Evolutionary conservation across 2,329 filamentous ascomycete genomes (phyloP), one percentile per base, ranked within the genome.

Genomic region (Sclerotinia nivalis): DNA sequence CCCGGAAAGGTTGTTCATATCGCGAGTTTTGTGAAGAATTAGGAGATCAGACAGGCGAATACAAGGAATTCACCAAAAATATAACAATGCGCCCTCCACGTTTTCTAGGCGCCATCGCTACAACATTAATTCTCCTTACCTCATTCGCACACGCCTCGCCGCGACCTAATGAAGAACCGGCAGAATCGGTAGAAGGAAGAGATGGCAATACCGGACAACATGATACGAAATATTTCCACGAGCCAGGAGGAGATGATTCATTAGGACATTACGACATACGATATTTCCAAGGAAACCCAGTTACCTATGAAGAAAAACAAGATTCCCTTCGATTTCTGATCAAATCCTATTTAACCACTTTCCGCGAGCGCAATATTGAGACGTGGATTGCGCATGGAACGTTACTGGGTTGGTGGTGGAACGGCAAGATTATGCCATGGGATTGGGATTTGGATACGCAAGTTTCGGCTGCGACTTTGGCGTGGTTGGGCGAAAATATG

Each of bases 361-460:
- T 92, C 79, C 82, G 83, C 58, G 82, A 86, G 25, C 83, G 89
- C 68, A 86, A 87, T 9, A 81, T 93, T 72, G 91, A 95, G 80
- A 95, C 93, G 0, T 96, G 93, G 93, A 88, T 96, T 71, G 92
- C 93, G 52, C 93, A 96, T 79, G 93, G 93, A 62, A 93, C 92
- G 6, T 81, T 96, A 64, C 82, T 96, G 31, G 93, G 92, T 18
- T 96, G 93, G 93, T 96, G 91, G 91, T 96, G 93, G 93, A 95
- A 93, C 78, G 86, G 83, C 55, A 81, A 88, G 80, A 88, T 92
- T 77, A 88, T 94, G 82, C 91, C 92, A 0, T 94, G 92, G 92
- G 92, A 96, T 79, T 91, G 89, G 82, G 93, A 96, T 79, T 83
- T 96, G 59, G 93, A 96, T 79, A 91, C 92, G 0, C 93, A 96